phyloP scores from a whole-genome alignment of 2,329 filamentous ascomycete species.

The Sarocladium brachiariae region DNA sequence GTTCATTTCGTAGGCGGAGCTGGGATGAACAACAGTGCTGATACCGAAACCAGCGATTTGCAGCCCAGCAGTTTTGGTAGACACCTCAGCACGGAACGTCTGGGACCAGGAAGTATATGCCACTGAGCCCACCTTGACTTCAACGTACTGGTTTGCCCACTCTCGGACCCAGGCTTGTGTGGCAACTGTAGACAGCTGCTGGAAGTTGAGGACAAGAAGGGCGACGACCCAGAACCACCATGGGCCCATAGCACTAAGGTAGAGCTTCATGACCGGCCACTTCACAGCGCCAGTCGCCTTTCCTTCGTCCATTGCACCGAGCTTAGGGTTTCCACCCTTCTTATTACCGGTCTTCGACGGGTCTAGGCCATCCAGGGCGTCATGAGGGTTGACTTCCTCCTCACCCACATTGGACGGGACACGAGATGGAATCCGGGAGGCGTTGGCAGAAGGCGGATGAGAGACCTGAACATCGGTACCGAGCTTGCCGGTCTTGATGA shows the following conservation, averaged over 20 bases:
- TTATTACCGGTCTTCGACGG: conserved; percentile 30
- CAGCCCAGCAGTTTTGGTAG: conserved; percentile 11
- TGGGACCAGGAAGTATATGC: conserved; percentile 16
- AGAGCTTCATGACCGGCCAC: conserved; percentile 76
- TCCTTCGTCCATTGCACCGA: conserved; percentile 59
- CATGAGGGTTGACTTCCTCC: conserved; percentile 47
- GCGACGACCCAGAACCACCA: conserved; percentile 93
- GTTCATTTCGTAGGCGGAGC: conserved; percentile 12
- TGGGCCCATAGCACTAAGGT: conserved; percentile 84
- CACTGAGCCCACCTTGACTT: conserved; percentile 22
- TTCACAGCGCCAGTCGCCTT: conserved; percentile 87
- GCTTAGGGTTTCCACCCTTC: conserved; percentile 39
- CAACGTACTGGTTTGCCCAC: conserved; percentile 87
- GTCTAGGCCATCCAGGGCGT: conserved; percentile 36
- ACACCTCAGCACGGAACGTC: conserved; percentile 19
- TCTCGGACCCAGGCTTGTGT: conserved; percentile 92
- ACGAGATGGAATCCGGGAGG: conserved; percentile 70
- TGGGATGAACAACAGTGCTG: conserved; percentile 17
- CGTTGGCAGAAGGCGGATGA: conserved; percentile 58
- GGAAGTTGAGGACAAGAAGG: conserved; percentile 65
- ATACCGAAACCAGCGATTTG: conserved; percentile 5
- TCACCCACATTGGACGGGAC: conserved; percentile 69
- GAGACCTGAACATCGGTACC: conserved; percentile 78
- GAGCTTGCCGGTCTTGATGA: conserved; percentile 81
- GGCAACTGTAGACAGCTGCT: conserved; percentile 79